phyloP scores from a whole-genome alignment of 306 rosid genomes.

The Crotalaria pallida region DNA sequence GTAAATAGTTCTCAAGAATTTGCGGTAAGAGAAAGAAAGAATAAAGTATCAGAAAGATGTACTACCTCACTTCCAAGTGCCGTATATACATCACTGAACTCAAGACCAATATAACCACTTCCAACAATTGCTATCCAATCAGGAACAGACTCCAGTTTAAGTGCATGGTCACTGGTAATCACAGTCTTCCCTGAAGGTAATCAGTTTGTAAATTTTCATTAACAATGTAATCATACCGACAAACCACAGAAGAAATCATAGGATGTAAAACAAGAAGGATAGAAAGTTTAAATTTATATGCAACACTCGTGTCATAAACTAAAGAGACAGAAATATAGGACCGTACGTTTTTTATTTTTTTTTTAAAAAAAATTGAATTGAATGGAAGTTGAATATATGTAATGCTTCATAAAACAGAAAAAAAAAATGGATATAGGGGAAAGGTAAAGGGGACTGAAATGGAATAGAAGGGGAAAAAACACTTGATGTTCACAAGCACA shows the following conservation, averaged over 20 bases:
- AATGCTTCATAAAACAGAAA: background rate
- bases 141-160: constrained; percentile 91
- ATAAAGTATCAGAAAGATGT: constrained; percentile 16
- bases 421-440: background rate
- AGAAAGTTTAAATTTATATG: background rate
- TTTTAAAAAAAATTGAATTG: background rate
- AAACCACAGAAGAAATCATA: background rate
- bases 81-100: constrained; percentile 96
- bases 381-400: background rate
- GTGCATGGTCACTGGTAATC: constrained; percentile 98
- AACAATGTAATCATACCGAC: background rate
- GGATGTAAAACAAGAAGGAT: constrained; percentile 11
- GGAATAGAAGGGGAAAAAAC: no score
- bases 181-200: constrained; percentile 84
- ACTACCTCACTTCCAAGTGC: constrained; percentile 99
- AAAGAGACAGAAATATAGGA: constrained; percentile 12
- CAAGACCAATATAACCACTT: constrained; percentile 99
- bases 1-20: constrained; percentile 4
- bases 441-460: background rate
- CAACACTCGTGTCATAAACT: constrained; percentile 10
- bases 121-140: constrained; percentile 98
- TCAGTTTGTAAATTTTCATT: background rate
- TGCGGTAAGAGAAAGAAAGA: background rate
- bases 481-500: background rate
- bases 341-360: background rate